A percentile compares a stretch with the other conserved stretches of the same genome.
These are phyloP conservation scores for Monosporozyma unispora DNA, from an alignment of 805 yeast genomes.

Conservation along the genomic window DNA sequence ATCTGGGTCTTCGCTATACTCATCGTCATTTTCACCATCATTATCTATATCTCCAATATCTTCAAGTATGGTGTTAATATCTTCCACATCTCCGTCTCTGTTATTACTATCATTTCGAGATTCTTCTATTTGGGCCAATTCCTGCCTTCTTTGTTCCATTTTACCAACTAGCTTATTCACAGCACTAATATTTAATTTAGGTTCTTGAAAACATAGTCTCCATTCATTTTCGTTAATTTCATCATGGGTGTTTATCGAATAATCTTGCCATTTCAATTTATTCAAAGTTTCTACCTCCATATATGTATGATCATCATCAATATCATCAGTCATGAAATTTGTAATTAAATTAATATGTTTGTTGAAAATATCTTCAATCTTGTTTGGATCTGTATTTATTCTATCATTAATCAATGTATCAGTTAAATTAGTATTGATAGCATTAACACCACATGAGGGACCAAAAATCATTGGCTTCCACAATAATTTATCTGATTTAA, in stretches of 20 bases:
- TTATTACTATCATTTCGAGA: conserved; percentile 1
- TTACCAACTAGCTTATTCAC: not conserved
- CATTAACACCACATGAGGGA: conserved; percentile 75
- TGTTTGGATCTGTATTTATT: not conserved
- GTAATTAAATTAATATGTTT: conserved; percentile 46
- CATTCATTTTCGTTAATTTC: conserved; percentile 2
- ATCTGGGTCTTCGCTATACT: conserved; percentile 13
- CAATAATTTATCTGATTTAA: conserved; percentile 47
- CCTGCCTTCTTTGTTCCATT: conserved; percentile 4
- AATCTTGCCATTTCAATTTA: not conserved
- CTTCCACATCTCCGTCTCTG: conserved; percentile 20
- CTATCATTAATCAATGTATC: not conserved
- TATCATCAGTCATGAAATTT: conserved; percentile 58
- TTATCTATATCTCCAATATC: not conserved
- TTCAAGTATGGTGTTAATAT: conserved; percentile 5
- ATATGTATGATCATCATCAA: conserved; percentile 50
- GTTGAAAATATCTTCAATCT: conserved; percentile 33
- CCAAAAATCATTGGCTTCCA: conserved; percentile 85
- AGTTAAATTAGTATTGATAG: conserved; percentile 24
- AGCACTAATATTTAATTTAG: not conserved
- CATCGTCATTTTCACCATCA: conserved; percentile 1
- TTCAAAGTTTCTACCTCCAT: conserved; percentile 49
- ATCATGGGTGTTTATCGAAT: not conserved
- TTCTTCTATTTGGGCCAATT: conserved; percentile 6
- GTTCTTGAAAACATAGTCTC: conserved; percentile 8